Evolutionary conservation across 495 filamentous ascomycete species (phyloP), one percentile per base, ranked within the genome.

Genomic region (Aspergillus ellipticus): DNA sequence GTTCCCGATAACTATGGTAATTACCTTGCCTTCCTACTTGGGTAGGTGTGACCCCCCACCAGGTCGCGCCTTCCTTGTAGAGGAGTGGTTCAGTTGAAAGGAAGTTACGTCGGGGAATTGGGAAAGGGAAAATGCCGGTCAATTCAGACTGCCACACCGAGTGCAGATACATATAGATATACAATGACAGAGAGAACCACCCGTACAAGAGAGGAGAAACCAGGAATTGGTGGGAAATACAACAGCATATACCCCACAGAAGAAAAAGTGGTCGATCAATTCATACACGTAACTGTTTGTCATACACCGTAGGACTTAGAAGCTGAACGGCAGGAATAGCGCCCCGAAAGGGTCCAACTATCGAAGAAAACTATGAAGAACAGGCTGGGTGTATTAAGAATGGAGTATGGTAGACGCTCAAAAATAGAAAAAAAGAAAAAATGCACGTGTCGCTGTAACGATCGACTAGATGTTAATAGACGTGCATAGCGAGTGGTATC

Each of bases 401-500:
- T 9, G 16, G 16, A 13, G 17, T 28, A 48, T 48, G 45, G 3
- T 28, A 29, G 29, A 51, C 49, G 49, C 49, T 41, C 35, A 51
- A 41, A 37, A 16, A 39, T 10, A 51, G 49, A 42, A 42, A 11
- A 42, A 42, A 52, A 51, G 49, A 42, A 42, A 11, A 42, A 42
- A 52, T 42, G 50, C 50, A 41, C 45, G 46, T 47, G 20, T 21
- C n/a, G 24, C 43, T 22, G 24, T 29, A 48, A 17, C 45, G 45
- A 29, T 28, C 17, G 45, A 48, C 22, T 48, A 1, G 45, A 48
- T 29, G 9, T 7, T 1, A 29, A 57, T 22, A 46, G 47, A 52
- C 56, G 22, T 54, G 51, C 15, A 16, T 31, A 43, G 28, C 15
- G 33, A 51, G 33, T 51, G 46, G 48, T 42, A 50, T 43, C 22